Percentiles rank a stretch among this genome's conserved stretches.
These are phyloP conservation scores for Penstemon davidsonii DNA, from an alignment of 257 asterid genomes.

Conservation along the genomic window DNA sequence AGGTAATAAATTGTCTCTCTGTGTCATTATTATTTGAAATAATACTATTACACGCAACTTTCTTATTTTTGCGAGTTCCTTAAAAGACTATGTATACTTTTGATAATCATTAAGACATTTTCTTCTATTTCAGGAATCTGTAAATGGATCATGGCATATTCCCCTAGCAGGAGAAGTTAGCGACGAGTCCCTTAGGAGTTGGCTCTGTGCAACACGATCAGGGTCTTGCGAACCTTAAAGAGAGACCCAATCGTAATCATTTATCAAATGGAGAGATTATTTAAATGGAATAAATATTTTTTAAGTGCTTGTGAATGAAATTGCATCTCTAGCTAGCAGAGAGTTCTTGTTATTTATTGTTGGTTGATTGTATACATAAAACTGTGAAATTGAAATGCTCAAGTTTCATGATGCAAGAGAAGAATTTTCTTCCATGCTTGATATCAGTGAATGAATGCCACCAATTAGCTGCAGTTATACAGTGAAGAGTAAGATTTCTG, in stretches of 20 bases:
- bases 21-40: no score
- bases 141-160: constrained; percentile 82
- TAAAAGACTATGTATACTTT: neutral
- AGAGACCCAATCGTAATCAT: constrained; percentile 8
- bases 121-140: constrained; percentile 56
- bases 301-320: constrained; percentile 9
- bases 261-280: constrained; percentile 4
- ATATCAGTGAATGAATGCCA: no score
- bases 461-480: no score
- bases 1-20: constrained; percentile 47
- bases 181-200: constrained; percentile 60
- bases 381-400: no score
- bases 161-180: constrained; percentile 65
- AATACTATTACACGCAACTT: neutral
- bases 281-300: constrained; percentile 7
- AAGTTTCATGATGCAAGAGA: no score
- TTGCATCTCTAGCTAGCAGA: neutral
- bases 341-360: no score
- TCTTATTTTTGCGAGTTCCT: neutral
- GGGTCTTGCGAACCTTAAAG: constrained; percentile 28
- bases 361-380: no score
- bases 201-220: constrained; percentile 72
- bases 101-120: neutral
- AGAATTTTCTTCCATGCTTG: no score
- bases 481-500: no score